Evolutionary conservation across 257 asterid genomes (phyloP).

Genomic region (Rubia yunnanensis): DNA sequence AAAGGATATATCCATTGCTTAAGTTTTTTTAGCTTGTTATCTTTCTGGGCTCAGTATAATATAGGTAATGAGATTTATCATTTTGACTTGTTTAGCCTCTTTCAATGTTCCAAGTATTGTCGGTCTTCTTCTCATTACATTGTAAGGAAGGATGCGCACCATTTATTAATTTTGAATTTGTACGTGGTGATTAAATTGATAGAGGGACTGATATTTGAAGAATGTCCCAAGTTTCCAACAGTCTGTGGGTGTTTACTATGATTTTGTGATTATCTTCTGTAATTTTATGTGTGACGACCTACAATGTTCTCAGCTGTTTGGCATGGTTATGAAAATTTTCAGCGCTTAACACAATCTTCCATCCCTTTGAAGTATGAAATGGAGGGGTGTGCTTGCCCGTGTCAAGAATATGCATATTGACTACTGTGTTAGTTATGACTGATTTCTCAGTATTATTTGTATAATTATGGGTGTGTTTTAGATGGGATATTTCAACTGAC

Average conservation of each 20-base stretch:
- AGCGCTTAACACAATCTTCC: background rate
- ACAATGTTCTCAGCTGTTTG: background rate
- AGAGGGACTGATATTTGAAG: background rate
- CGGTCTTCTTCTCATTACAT: background rate
- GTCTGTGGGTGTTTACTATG: background rate
- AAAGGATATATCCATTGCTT: background rate
- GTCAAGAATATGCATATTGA: background rate
- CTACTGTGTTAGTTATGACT: background rate
- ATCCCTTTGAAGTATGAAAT: background rate
- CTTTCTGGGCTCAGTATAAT: background rate
- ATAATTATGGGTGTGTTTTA: background rate
- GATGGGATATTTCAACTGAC: slow-evolving; percentile 8
- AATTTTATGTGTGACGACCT: background rate
- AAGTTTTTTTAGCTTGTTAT: background rate
- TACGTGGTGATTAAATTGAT: too few species aligned
- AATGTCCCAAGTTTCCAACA: background rate
- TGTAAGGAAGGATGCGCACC: background rate
- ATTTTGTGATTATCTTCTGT: background rate
- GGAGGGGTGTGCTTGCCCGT: slow-evolving; percentile 2
- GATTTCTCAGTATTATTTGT: background rate
- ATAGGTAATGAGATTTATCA: background rate
- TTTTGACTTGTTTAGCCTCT: background rate
- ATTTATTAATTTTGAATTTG: background rate
- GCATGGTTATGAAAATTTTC: background rate
- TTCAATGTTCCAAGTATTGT: background rate